Percentiles rank a stretch among this genome's conserved stretches.
These are phyloP conservation scores for Emericellopsis atlantica DNA, from an alignment of 2,329 filamentous ascomycete genomes.

Conservation along the genomic window DNA sequence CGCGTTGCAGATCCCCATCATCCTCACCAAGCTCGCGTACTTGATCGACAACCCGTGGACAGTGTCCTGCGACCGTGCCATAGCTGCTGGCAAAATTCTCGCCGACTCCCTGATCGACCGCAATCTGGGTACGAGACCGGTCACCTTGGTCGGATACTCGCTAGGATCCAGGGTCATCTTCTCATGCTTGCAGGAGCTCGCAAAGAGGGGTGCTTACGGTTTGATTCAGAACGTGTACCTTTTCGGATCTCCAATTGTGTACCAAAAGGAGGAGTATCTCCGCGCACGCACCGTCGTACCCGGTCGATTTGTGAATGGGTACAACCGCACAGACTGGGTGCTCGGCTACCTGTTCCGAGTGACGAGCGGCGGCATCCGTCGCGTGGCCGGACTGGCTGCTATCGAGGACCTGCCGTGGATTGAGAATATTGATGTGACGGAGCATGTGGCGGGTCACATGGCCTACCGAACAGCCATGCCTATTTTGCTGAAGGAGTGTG, in stretches of 20 bases:
- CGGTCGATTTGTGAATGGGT: constrained; percentile 91
- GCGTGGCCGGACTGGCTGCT: constrained; percentile 70
- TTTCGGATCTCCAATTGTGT: constrained; percentile 85
- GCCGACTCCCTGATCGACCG: constrained; percentile 88
- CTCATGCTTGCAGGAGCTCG: constrained; percentile 77
- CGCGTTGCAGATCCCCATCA: constrained; percentile 79
- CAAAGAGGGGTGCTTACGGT: constrained; percentile 71
- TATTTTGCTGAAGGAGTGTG: constrained; percentile 69
- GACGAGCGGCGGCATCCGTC: constrained; percentile 82
- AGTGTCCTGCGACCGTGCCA: constrained; percentile 86
- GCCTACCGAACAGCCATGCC: constrained; percentile 92
- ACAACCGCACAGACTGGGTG: constrained; percentile 94
- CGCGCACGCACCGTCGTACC: constrained; percentile 72
- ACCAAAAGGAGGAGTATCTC: constrained; percentile 81
- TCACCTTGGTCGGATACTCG: constrained; percentile 91
- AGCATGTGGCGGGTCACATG: constrained; percentile 86
- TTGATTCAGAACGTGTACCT: constrained; percentile 91
- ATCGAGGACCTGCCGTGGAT: constrained; percentile 67
- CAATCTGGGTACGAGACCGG: constrained; percentile 79
- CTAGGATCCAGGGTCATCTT: constrained; percentile 88
- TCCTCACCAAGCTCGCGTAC: constrained; percentile 87
- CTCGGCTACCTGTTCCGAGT: constrained; percentile 90
- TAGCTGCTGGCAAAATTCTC: constrained; percentile 77
- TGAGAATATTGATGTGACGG: constrained; percentile 82
- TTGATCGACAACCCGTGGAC: constrained; percentile 98